These are phyloP conservation scores for Penicillium nucicola DNA, from an alignment of 495 filamentous ascomycete species.

Conservation along the genomic window DNA sequence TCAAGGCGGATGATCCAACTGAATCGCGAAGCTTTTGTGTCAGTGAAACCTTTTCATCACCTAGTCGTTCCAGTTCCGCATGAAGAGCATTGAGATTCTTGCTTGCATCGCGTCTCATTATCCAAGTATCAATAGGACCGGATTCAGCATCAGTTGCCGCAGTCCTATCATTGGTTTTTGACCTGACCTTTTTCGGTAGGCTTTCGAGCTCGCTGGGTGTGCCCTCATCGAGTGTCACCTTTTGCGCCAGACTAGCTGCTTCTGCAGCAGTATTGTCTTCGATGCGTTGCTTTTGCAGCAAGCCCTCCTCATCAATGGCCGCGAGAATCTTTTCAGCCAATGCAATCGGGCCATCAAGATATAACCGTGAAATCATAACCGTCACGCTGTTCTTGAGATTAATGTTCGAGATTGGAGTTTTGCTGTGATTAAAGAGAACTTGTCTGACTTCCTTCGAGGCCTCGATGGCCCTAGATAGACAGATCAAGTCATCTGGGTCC, in stretches of 20 bases:
- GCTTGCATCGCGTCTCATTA: constrained; percentile 78
- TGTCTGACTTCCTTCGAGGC: constrained; percentile 68
- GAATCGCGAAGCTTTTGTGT: constrained; percentile 55
- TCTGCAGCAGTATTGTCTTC: constrained; percentile 68
- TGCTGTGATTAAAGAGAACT: constrained; percentile 31
- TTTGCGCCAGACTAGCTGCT: constrained; percentile 64
- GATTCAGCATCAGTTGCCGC: constrained; percentile 28
- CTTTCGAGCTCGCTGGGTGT: constrained; percentile 40
- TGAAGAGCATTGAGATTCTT: constrained; percentile 63
- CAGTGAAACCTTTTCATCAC: constrained; percentile 55
- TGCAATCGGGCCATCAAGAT: constrained; percentile 61
- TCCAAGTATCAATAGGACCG: constrained; percentile 63
- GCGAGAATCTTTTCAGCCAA: constrained; percentile 68
- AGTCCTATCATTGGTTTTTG: constrained; percentile 28
- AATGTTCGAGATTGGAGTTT: not conserved
- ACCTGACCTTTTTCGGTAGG: constrained; percentile 43
- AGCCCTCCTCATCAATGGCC: constrained; percentile 90
- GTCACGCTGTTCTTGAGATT: constrained; percentile 36
- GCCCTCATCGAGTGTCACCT: constrained; percentile 60
- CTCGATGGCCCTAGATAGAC: constrained; percentile 74
- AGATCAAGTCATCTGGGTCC: constrained; percentile 90
- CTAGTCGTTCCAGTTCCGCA: constrained; percentile 53
- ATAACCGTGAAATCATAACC: constrained; percentile 57
- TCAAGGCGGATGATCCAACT: constrained; percentile 58
- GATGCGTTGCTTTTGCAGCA: constrained; percentile 72